Conservation (phyloP, 371 early-diverging fungal species). For the Aphelidium insulamus region DNA sequence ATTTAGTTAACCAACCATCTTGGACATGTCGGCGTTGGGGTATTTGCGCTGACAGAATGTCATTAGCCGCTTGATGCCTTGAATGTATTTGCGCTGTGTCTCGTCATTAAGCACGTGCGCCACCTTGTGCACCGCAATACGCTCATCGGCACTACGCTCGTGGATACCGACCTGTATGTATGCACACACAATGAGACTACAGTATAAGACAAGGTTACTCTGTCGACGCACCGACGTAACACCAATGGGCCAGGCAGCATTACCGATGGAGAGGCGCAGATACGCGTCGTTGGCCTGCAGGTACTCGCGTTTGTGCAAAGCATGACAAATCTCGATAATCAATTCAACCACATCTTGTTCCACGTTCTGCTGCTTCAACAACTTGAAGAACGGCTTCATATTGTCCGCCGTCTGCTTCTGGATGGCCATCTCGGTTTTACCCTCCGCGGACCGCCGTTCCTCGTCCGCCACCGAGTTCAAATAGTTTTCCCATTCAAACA, state of each 20-base stretch:
- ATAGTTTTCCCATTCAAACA: conserved; percentile 70
- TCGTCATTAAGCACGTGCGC: conserved; percentile 97
- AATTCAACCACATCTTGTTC: conserved; percentile 65
- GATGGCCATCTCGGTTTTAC: conserved; percentile 57
- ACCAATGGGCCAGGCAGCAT: conserved; percentile 98
- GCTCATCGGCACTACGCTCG: conserved; percentile 88
- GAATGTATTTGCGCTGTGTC: conserved; percentile 92
- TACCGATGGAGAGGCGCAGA: conserved; percentile 80
- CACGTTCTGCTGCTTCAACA: conserved; percentile 42
- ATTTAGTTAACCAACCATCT: conserved; percentile 11
- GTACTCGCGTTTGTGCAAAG: conserved; percentile 67
- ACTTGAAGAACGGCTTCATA: conserved; percentile 68
- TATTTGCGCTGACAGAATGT: conserved; percentile 80
- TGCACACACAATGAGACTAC: not conserved
- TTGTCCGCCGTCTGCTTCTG: conserved; percentile 69
- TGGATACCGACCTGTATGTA: conserved; percentile 46
- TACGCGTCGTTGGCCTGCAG: conserved; percentile 83
- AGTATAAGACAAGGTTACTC: not conserved
- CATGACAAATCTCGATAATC: conserved; percentile 64
- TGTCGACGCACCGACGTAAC: conserved; percentile 50
- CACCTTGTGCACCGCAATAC: conserved; percentile 78
- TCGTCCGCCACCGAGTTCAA: conserved; percentile 53
- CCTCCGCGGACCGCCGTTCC: conserved; percentile 45
- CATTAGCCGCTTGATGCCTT: conserved; percentile 86
- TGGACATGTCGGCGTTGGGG: conserved; percentile 59